Conservation (phyloP, 1,284 basidiomycete species). For the Puccinia coronata region DNA sequence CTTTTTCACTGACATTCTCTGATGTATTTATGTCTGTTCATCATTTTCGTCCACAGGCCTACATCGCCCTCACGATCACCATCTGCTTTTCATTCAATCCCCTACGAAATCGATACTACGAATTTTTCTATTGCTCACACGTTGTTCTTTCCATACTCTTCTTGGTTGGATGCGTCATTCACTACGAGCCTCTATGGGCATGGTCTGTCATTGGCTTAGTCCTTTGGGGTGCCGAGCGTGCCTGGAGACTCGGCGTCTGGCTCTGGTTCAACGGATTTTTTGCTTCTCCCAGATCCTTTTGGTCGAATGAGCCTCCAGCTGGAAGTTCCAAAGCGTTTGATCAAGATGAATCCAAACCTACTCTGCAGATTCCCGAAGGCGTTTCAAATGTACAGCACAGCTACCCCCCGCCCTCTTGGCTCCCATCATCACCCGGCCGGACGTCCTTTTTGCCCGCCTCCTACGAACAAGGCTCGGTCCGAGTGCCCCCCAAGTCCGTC, state of each 20-base stretch:
- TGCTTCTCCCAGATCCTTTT: constrained; percentile 13
- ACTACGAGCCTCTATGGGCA: constrained; percentile 49
- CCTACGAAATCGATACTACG: constrained; percentile 71
- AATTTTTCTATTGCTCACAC: constrained; percentile 59
- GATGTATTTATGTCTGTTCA: background rate
- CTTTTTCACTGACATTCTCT: constrained; percentile 2
- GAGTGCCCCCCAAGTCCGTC: constrained; percentile 6
- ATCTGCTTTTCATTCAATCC: constrained; percentile 68
- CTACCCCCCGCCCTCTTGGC: constrained; percentile 10
- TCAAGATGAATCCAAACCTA: background rate
- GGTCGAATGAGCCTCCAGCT: constrained; percentile 20
- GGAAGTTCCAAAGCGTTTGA: background rate
- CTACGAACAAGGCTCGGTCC: constrained; percentile 64
- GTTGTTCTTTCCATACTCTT: constrained; percentile 39
- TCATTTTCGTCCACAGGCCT: constrained; percentile 63
- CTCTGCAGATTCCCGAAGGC: background rate
- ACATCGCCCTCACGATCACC: constrained; percentile 70
- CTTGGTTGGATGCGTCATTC: constrained; percentile 45
- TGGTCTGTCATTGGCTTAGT: constrained; percentile 41
- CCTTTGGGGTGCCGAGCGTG: constrained; percentile 46
- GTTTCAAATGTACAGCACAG: background rate
- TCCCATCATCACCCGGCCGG: background rate
- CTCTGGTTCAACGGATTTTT: constrained; percentile 45
- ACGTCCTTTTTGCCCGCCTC: constrained; percentile 29
- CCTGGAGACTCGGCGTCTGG: constrained; percentile 18